phyloP scores from a whole-genome alignment of 805 yeast species.

The Ogataea pini region DNA sequence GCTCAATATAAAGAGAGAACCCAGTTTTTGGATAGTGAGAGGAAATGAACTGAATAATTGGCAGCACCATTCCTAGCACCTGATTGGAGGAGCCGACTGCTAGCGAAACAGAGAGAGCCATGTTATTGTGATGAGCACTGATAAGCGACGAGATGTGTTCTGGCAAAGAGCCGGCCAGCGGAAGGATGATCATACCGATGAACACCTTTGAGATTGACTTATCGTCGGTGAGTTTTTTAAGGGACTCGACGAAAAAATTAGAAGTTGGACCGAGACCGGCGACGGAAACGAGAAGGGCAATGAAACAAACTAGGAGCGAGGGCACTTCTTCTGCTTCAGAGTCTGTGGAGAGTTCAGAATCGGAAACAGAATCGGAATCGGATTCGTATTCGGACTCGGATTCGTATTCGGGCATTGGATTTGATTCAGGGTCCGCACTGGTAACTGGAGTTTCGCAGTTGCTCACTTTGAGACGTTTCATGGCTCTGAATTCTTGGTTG shows the following conservation, averaged over 20 bases:
- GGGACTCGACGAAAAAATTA: conserved; percentile 18
- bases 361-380: conserved; percentile 13
- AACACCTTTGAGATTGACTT: conserved; percentile 20
- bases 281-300: conserved; percentile 13
- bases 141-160: conserved; percentile 19
- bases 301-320: conserved; percentile 16
- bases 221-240: conserved; percentile 18
- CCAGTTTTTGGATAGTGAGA: conserved; percentile 20
- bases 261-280: conserved; percentile 21
- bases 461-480: conserved; percentile 15
- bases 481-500: conserved; percentile 17
- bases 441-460: not conserved
- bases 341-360: conserved; percentile 6
- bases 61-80: conserved; percentile 22
- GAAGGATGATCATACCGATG: conserved; percentile 20
- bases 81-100: conserved; percentile 20
- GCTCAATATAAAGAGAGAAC: conserved; percentile 18
- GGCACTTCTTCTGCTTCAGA: conserved; percentile 13
- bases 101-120: conserved; percentile 20
- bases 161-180: conserved; percentile 20
- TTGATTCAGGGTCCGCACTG: not conserved
- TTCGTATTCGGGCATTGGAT: not conserved
- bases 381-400: conserved; percentile 8
- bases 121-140: conserved; percentile 19
- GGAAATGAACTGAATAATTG: conserved; percentile 20